Evolutionary conservation across 2,329 filamentous ascomycete genomes (phyloP).

Genomic region (Nigrograna mackinnonii): DNA sequence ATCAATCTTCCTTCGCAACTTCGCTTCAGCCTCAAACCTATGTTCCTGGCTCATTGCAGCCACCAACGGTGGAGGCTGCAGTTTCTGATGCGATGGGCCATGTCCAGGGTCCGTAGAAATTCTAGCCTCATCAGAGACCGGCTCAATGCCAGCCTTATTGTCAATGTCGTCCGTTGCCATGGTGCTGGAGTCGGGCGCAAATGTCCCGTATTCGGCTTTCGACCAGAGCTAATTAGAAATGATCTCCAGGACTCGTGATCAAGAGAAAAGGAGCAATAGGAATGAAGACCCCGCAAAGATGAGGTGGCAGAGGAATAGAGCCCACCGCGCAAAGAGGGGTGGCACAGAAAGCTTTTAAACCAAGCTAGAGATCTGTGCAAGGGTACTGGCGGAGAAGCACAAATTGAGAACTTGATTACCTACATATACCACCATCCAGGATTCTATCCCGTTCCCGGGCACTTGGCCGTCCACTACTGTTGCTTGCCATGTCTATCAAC

Average conservation of each 20-base stretch:
- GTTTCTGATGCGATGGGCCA: slow-evolving; percentile 19
- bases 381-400: slow-evolving; percentile 7
- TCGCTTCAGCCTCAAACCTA: slow-evolving; percentile 58
- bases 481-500: no score
- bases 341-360: slow-evolving; percentile 15
- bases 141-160: slow-evolving; percentile 22
- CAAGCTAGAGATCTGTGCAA: slow-evolving; percentile 5
- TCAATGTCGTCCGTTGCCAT: slow-evolving; percentile 23
- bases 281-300: no score
- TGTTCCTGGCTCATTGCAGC: slow-evolving; percentile 54
- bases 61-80: slow-evolving; percentile 37
- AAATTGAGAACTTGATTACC: slow-evolving; percentile 15
- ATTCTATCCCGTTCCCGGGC: slow-evolving; percentile 13
- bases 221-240: no score
- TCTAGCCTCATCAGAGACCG: slow-evolving; percentile 26
- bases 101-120: slow-evolving; percentile 14
- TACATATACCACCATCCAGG: slow-evolving; percentile 15
- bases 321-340: no score
- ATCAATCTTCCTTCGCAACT: slow-evolving; percentile 72
- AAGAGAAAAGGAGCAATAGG: no score
- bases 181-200: slow-evolving; percentile 5
- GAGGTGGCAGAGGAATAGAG: no score
- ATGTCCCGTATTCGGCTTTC: slow-evolving; percentile 18
- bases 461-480: neutral
- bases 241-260: no score